A percentile compares a stretch with the other conserved stretches of the same genome.
Evolutionary conservation across 1,284 basidiomycete species (phyloP).

Genomic region (Apiotrichum siamense): DNA sequence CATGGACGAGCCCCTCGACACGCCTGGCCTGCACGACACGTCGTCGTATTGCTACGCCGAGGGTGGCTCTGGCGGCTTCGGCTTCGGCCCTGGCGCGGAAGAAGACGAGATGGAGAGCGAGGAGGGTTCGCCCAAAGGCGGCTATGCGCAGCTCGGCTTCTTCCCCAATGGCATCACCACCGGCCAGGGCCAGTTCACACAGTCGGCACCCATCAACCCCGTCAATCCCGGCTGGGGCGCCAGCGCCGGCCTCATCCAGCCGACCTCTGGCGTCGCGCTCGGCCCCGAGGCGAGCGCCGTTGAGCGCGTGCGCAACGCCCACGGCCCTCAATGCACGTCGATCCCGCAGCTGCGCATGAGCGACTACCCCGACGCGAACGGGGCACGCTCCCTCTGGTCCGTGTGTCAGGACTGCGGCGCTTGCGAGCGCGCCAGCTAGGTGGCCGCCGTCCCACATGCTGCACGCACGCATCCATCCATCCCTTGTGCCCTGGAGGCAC

Average conservation of each 20-base stretch:
- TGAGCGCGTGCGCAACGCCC: conserved; percentile 35
- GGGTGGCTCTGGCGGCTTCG: conserved; percentile 37
- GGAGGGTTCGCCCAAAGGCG: conserved; percentile 1
- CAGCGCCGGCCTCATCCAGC: conserved; percentile 36
- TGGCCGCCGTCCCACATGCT: neutral
- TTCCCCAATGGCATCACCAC: conserved; percentile 7
- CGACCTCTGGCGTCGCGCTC: conserved; percentile 21
- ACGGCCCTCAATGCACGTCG: conserved; percentile 42
- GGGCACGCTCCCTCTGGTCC: conserved; percentile 41
- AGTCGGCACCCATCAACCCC: conserved; percentile 18
- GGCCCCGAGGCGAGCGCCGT: conserved; percentile 24
- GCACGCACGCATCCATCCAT: neutral
- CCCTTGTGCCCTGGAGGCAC: conserved; percentile 1
- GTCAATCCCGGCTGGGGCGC: conserved; percentile 18
- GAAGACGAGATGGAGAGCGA: conserved; percentile 37
- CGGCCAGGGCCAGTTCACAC: conserved; percentile 4
- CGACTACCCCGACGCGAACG: conserved; percentile 41
- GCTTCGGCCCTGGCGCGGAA: conserved; percentile 43
- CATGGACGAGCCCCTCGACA: conserved; percentile 15
- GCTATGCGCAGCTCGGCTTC: conserved; percentile 9
- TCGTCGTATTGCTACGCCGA: conserved; percentile 22
- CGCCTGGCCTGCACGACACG: neutral
- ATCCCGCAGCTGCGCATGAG: conserved; percentile 43
- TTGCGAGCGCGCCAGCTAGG: conserved; percentile 24
- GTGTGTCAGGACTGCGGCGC: conserved; percentile 44